Evolutionary conservation across 2,329 filamentous ascomycete genomes (phyloP).

Genomic region (Pestalotiopsis sp.): DNA sequence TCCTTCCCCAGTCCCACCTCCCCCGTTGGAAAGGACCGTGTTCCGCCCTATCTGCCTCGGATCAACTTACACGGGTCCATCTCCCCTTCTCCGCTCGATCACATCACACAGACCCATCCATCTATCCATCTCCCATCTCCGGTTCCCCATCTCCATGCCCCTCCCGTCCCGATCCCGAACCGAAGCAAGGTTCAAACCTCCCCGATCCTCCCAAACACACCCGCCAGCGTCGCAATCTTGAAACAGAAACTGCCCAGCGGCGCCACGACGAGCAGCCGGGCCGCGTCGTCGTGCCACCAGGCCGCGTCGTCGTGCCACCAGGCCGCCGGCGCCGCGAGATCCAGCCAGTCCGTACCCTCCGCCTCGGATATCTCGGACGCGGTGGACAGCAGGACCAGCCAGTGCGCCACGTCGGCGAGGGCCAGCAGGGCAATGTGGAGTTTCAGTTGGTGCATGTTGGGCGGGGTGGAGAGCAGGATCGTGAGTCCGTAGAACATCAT

Average conservation of each 20-base stretch:
- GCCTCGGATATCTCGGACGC: neutral
- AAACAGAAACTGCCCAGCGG: neutral
- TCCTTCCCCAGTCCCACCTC: no score
- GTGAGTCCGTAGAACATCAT: conserved; percentile 27
- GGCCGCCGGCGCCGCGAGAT: neutral
- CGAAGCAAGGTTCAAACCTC: neutral
- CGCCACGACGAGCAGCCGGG: neutral
- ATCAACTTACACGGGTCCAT: no score
- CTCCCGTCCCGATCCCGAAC: no score
- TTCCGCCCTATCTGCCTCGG: no score
- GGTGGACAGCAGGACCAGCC: conserved; percentile 11
- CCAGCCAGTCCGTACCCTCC: neutral
- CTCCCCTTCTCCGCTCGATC: no score
- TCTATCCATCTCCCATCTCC: no score
- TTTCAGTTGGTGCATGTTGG: conserved; percentile 20
- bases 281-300: neutral
- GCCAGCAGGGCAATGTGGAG: conserved; percentile 23
- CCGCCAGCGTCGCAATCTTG: neutral
- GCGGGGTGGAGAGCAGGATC: conserved; percentile 23
- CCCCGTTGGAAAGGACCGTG: no score
- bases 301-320: neutral
- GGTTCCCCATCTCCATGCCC: no score
- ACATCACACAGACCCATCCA: no score
- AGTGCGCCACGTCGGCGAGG: conserved; percentile 27
- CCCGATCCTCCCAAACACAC: neutral